Evolutionary conservation across 805 yeast genomes (phyloP).

Genomic region (Lachancea lanzarotensis): DNA sequence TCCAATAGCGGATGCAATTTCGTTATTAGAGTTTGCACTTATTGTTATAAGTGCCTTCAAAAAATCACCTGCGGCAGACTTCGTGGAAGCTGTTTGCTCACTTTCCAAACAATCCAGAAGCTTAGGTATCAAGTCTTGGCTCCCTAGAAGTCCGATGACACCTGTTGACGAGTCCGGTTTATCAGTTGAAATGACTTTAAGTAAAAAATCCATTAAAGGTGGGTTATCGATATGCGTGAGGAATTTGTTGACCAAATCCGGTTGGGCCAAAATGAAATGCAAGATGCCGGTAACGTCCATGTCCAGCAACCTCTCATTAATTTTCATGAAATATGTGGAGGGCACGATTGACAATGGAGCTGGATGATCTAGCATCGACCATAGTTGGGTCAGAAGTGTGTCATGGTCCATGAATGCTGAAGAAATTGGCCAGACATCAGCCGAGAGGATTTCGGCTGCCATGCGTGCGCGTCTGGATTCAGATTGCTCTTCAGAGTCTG

Average conservation of each 20-base stretch:
- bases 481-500: slow-evolving; percentile 35
- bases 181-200: slow-evolving; percentile 88
- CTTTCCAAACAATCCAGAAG: slow-evolving; percentile 68
- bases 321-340: slow-evolving; percentile 86
- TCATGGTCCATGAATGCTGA: slow-evolving; percentile 79
- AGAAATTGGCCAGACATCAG: slow-evolving; percentile 91
- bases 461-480: slow-evolving; percentile 48
- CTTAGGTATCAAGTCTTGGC: slow-evolving; percentile 66
- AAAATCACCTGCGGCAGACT: slow-evolving; percentile 93
- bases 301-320: slow-evolving; percentile 82
- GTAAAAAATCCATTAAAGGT: slow-evolving; percentile 84
- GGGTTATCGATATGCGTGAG: slow-evolving; percentile 86
- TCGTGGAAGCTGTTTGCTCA: slow-evolving; percentile 59
- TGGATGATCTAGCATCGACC: slow-evolving; percentile 70
- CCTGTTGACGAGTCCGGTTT: slow-evolving; percentile 87
- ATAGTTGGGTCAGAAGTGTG: slow-evolving; percentile 57
- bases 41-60: slow-evolving; percentile 89
- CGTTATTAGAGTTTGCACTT: slow-evolving; percentile 85
- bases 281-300: slow-evolving; percentile 80
- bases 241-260: slow-evolving; percentile 69
- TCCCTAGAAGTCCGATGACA: slow-evolving; percentile 65
- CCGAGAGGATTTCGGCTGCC: slow-evolving; percentile 83
- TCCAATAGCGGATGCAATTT: slow-evolving; percentile 85
- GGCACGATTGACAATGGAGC: slow-evolving; percentile 65
- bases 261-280: slow-evolving; percentile 60